Conservation (phyloP, 2,329 filamentous ascomycete species). For the Fusarium sp. region DNA sequence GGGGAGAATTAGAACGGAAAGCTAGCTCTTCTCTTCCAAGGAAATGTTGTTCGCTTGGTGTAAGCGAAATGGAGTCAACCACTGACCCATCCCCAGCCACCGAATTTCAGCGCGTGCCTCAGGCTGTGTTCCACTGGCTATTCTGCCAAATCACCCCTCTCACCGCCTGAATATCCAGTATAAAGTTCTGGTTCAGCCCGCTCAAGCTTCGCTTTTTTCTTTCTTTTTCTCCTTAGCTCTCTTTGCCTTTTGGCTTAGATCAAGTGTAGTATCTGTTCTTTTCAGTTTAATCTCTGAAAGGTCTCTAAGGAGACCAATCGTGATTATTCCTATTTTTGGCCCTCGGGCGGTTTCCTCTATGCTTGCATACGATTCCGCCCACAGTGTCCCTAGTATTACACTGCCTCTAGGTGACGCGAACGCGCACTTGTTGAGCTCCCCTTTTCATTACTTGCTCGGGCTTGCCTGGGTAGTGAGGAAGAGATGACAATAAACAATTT, state of each 20-base stretch:
- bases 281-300: slow-evolving; percentile 40
- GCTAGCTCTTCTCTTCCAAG: too few species aligned
- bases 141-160: slow-evolving; percentile 11
- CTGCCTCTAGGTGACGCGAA: slow-evolving; percentile 39
- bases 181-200: slow-evolving; percentile 1
- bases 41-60: slow-evolving; percentile 9
- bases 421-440: slow-evolving; percentile 25
- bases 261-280: slow-evolving; percentile 40
- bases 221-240: slow-evolving; percentile 34
- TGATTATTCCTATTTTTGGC: slow-evolving; percentile 40
- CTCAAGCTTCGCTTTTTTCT: slow-evolving; percentile 14
- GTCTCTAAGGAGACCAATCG: slow-evolving; percentile 32
- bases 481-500: neutral
- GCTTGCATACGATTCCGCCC: slow-evolving; percentile 29
- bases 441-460: slow-evolving; percentile 27
- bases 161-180: slow-evolving; percentile 15
- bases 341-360: slow-evolving; percentile 24
- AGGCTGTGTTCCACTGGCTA: neutral
- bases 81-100: slow-evolving; percentile 14
- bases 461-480: slow-evolving; percentile 21
- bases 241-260: slow-evolving; percentile 40
- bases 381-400: slow-evolving; percentile 40
- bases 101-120: slow-evolving; percentile 8
- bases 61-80: slow-evolving; percentile 20
- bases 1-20: too few species aligned